Evolutionary conservation across 352 stramenopile genomes (phyloP), one percentile per base, ranked within the genome.

Genomic region (Globisporangium radiosum): DNA sequence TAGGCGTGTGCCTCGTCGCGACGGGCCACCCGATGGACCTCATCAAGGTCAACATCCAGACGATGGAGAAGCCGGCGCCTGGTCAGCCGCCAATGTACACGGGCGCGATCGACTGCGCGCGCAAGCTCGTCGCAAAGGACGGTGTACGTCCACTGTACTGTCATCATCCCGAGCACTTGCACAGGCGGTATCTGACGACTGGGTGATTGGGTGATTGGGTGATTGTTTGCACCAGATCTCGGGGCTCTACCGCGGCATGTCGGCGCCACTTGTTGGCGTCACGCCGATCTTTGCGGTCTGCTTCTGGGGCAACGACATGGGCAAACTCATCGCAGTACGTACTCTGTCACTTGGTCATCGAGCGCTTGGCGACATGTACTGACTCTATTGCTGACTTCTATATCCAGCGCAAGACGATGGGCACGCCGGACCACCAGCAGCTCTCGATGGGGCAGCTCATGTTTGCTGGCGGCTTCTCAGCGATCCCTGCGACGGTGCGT

Each of bases 241-340:
- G n/a, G 88, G 87, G 48, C 68, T 96, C 36, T 99, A 98, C 74
- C 89, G 93, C 17, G 96, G 96, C 47, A 97, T 99, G 71, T 97
- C 93, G 14, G 95, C 96, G 39, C 96, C 96, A 14, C 73, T 99
- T 33, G 81, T 97, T 37, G 96, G 95, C 5, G 84, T 98, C 10
- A 95, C 92, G 7, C 96, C 96, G 44, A 98, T 99, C 57, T 99
- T 98, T 65, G 96, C 96, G 6, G 84, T 97, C 5, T 97, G 85
- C 72, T 99, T 99, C 77, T 99, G 96, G 96, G 96, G 95, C 47
- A 98, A 98, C 71, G 96, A 98, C 72, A 91, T 98, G 73, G 96
- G 96, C 68, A 93, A 98, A 60, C 71, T 93, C 54, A 81, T 98
- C 63, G 83, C 82, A 64, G 92, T 98, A 65, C 54, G 75, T 66